Evolutionary conservation across 441 rosid genomes (phyloP), one percentile per base, ranked within the genome.

Genomic region (Populus trichocarpa): DNA sequence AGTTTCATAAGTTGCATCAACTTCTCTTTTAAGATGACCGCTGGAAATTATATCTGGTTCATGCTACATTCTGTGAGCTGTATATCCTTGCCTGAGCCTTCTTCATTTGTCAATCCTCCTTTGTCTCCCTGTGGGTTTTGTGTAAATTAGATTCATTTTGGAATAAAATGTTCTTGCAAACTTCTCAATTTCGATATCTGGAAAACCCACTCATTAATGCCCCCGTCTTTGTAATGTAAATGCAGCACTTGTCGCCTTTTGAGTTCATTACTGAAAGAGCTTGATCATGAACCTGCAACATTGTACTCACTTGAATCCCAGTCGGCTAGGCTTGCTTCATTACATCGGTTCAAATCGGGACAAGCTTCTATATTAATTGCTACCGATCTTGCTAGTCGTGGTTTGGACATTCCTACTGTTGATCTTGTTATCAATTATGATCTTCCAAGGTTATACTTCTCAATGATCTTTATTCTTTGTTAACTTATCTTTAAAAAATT

Each of bases 381-480:
- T 0, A 96, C 99, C 67, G 98, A 96, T 89, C 97, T 96, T 85
- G 99, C 93, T 36, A 93, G 96, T 76, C 97, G 95, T 69, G 99
- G 99, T 77, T 87, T 96, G 87, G 99, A 94, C 86, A 93, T 94
- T 88, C 99, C 97, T 63, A 89, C 97, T 8, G 98, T 94, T 75
- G 99, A 96, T 84, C 95, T 96, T 79, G 97, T 94, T 68, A 84
- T 94, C 80, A 96, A 96, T 75, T 96, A 91, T 88, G 97, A 96
- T 78, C 84, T 94, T 83, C 99, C 99, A 59, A 91, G 97, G 99
- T 96, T 22, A 77, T 73, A 33, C 78, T 72, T 67, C 9, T 32
- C 40, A 10, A 38, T 20, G 8, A 42, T 73, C 57, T 80, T 64
- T 50, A 40, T 75, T 59, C 8, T 25, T 70, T 13, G 1, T 50